Evolutionary conservation across 164 flowering plant species (phyloP), one percentile per base, ranked within the genome.

Genomic region (Aristolochia californica): DNA sequence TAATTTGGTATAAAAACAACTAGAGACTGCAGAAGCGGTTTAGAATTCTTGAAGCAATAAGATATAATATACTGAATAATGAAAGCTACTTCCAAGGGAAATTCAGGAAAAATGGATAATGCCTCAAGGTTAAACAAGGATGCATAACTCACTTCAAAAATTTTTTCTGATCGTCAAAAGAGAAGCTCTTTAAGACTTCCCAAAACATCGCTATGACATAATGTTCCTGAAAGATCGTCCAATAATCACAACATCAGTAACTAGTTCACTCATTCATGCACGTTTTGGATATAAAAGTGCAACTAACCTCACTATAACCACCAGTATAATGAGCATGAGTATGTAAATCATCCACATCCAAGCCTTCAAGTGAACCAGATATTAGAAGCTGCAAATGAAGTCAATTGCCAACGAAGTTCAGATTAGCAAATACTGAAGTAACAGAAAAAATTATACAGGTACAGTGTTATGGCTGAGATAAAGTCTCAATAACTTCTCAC

Each of bases 351-450:
- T 82, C 84, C 65, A 91, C 72, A 78, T 88, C 93, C 79, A 91
- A 67, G 58, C 93, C 87, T 50, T 88, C 98, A 53, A 86, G 79
- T 30, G 98, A 84, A 49, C 98, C 96, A 60, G 98, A 88, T 77
- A 91, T 85, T 48, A 91, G 72, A 68, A 88, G 84, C 98, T 91
- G 78, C 23, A 60, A 60, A 45, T 47, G 56, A 44, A 66, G 47
- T 17, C 45, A 34, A 2, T 34, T 9, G 10, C 10, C 7, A 12
- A 34, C 10, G 10, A 34, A 34, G 40, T 2, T 34, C 11, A 34
- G 40, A 34, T 34, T 12, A 34, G 30, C 7, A 28, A 28, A 34
- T 34, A 34, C 7, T 7, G 40, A 5, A 2, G 40, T 34, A 34
- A 9, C 40, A 34, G 40, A 9, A 34, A 9, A 34, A 34, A 34